Conservation (phyloP, 169 alveolate genomes). For the Babesia caballi region DNA sequence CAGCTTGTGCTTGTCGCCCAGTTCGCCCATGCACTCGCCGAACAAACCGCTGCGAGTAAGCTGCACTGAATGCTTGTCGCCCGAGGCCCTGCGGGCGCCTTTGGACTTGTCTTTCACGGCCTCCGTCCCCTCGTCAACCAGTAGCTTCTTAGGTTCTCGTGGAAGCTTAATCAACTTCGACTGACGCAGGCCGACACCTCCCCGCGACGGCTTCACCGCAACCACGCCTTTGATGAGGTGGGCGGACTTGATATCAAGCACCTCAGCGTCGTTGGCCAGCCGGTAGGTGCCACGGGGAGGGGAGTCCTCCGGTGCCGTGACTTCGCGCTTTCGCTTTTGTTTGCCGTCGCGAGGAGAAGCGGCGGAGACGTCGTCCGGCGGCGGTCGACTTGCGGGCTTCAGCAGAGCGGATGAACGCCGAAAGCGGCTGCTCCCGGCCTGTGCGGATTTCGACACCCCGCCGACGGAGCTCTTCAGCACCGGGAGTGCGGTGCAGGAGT, state of each 20-base stretch:
- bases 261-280: neutral
- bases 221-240: neutral
- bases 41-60: neutral
- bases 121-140: too few relatives aligned
- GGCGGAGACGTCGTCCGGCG: neutral
- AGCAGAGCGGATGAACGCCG: too few relatives aligned
- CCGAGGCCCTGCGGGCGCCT: too few relatives aligned
- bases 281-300: neutral
- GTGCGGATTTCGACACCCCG: neutral
- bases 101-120: too few relatives aligned
- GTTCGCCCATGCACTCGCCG: neutral
- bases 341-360: too few relatives aligned
- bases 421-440: neutral
- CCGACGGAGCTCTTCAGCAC: too few relatives aligned
- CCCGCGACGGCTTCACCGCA: neutral
- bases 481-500: too few relatives aligned
- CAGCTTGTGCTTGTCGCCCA: neutral
- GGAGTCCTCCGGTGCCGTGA: neutral
- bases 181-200: neutral
- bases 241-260: neutral
- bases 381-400: too few relatives aligned
- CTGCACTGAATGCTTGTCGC: neutral
- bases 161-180: neutral
- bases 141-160: too few relatives aligned
- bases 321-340: neutral